Conservation (phyloP, 352 stramenopile genomes). For the Globisporangium yorkense region DNA sequence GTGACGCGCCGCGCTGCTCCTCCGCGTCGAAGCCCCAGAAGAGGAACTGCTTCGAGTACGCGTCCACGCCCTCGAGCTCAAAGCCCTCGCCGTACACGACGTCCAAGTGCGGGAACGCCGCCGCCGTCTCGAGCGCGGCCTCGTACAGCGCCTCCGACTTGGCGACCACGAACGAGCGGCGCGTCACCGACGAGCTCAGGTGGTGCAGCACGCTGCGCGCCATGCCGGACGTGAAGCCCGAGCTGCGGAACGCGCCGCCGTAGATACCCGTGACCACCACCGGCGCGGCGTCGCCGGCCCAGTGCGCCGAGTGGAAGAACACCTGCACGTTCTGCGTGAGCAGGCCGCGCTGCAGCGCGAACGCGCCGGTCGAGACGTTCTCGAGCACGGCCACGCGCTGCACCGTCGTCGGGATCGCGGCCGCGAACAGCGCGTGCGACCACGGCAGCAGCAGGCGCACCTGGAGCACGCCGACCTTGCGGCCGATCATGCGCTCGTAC, state of each 20-base stretch:
- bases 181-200: slow-evolving; percentile 26
- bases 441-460: slow-evolving; percentile 68
- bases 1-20: slow-evolving; percentile 28
- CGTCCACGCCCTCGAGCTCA: slow-evolving; percentile 32
- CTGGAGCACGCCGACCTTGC: slow-evolving; percentile 73
- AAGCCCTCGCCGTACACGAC: slow-evolving; percentile 44
- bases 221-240: slow-evolving; percentile 63
- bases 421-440: slow-evolving; percentile 68
- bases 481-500: slow-evolving; percentile 71
- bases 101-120: slow-evolving; percentile 49
- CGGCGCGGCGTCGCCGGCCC: slow-evolving; percentile 18
- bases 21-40: slow-evolving; percentile 86
- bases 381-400: slow-evolving; percentile 71
- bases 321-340: slow-evolving; percentile 69
- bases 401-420: slow-evolving; percentile 41
- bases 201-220: slow-evolving; percentile 60
- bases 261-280: slow-evolving; percentile 66
- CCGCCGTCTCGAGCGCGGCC: slow-evolving; percentile 29
- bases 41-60: slow-evolving; percentile 85
- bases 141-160: slow-evolving; percentile 75
- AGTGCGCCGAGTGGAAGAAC: slow-evolving; percentile 61
- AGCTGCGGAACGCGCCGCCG: slow-evolving; percentile 57
- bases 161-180: slow-evolving; percentile 72
- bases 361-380: slow-evolving; percentile 53
- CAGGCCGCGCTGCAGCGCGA: slow-evolving; percentile 60